These are phyloP conservation scores for Plasmodium gaboni DNA, from an alignment of 169 alveolate genomes.

Conservation along the genomic window DNA sequence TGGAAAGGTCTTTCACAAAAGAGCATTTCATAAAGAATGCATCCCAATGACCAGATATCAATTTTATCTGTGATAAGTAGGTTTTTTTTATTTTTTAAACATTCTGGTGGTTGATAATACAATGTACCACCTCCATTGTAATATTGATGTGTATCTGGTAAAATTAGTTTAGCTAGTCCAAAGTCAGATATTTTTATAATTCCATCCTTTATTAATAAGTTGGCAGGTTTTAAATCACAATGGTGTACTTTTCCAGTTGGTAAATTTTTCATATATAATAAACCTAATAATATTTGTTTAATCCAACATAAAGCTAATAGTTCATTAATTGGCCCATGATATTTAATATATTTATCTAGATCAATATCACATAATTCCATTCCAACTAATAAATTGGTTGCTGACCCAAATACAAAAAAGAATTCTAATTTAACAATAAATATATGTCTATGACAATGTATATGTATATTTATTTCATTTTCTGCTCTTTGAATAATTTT, in stretches of 20 bases:
- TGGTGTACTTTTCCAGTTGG: constrained; percentile 91
- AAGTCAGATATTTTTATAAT: constrained; percentile 91
- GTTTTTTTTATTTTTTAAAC: constrained; percentile 84
- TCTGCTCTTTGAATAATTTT: constrained; percentile 91
- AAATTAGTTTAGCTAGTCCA: constrained; percentile 89
- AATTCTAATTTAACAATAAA: constrained; percentile 93
- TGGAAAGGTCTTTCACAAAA: constrained; percentile 83
- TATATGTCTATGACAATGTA: constrained; percentile 89
- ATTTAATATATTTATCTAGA: constrained; percentile 89
- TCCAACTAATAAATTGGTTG: constrained; percentile 67
- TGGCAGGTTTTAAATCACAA: constrained; percentile 92
- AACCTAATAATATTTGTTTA: constrained; percentile 90
- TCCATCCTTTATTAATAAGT: constrained; percentile 90
- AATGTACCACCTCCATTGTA: constrained; percentile 93
- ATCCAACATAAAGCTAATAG: constrained; percentile 91
- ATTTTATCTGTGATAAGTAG: constrained; percentile 86
- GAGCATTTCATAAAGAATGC: constrained; percentile 92
- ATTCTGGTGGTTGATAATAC: constrained; percentile 94
- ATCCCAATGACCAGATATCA: constrained; percentile 94
- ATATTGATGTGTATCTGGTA: constrained; percentile 81
- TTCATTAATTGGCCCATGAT: constrained; percentile 91
- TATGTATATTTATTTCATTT: constrained; percentile 91
- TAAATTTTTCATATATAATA: constrained; percentile 86
- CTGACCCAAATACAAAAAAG: constrained; percentile 90
- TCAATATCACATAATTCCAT: constrained; percentile 86